Evolutionary conservation across 306 rosid genomes (phyloP), one percentile per base, ranked within the genome.

Genomic region (Nissolia schottii): DNA sequence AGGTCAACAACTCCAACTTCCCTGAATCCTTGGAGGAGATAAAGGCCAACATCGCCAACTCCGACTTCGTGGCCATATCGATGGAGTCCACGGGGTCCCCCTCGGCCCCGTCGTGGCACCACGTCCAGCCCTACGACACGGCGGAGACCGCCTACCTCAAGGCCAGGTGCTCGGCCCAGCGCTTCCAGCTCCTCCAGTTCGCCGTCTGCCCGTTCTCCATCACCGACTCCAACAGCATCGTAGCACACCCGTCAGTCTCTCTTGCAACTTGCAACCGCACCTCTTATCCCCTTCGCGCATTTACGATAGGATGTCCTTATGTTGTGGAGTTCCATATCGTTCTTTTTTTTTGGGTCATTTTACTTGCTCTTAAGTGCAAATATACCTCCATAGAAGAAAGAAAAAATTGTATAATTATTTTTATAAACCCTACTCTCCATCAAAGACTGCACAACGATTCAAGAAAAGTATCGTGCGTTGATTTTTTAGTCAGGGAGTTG

Each of bases 161-260:
- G 76, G 92, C 91, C 69, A 81, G 77, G 72, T 84, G 37, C 64
- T 76, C 96, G 6, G 94, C 98, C 43, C 86, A 86, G 60, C 84
- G 89, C 13, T 94, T 87, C 68, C 97, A 94, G 88, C 71, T 85
- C 6, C 80, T 94, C 38, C 98, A 94, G 64, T 85, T 94, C 48
- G 86, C 98, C 3, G 88, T 90, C 20, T 94, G 97, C 74, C 97
- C 98, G 1, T 91, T 94, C 77, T 86, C 91, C 34, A 65, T 93
- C 13, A 6, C 77, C 5, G 80, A 57, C 38, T 73, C 91, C 15
- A 62, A 84, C 40, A 74, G 82, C 74, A 78, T 89, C 54, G 46
- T 82, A 3, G 92, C 92, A 79, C 86, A 91, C 62, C 97, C 96
- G 98, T 94, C 14, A 76, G 94, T 85, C 20, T 75, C 28, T 32